Percentiles rank a stretch among this genome's conserved stretches.
Evolutionary conservation across 257 asterid genomes (phyloP).

Genomic region (Capsicum rhomboideum): DNA sequence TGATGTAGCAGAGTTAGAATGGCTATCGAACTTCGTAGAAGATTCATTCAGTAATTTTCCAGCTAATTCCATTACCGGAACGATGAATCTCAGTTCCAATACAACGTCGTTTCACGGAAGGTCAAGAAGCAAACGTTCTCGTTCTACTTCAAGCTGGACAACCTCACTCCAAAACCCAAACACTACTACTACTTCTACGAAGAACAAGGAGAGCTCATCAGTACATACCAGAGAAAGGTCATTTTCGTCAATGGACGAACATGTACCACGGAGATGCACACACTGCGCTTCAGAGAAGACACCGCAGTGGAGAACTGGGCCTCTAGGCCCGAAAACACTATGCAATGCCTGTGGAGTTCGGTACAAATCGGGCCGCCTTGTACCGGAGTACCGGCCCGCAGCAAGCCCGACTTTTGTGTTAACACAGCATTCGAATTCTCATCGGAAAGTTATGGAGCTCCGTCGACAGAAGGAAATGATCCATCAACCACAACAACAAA

Average conservation of each 20-base stretch:
- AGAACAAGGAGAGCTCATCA: conserved; percentile 5
- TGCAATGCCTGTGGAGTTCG: conserved; percentile 89
- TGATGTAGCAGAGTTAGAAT: conserved; percentile 67
- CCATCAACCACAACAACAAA: conserved; percentile 8
- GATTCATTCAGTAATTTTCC: conserved; percentile 48
- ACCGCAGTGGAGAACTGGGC: conserved; percentile 87
- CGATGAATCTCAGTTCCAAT: conserved; percentile 2
- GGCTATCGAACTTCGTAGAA: conserved; percentile 70
- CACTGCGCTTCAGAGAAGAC: conserved; percentile 82
- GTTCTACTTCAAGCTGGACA: conserved; percentile 18
- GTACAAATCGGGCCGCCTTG: conserved; percentile 68
- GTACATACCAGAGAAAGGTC: conserved; percentile 10
- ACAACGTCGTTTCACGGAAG: conserved; percentile 23
- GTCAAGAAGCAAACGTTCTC: conserved; percentile 41
- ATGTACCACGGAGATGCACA: conserved; percentile 50
- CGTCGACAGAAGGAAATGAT: conserved; percentile 63
- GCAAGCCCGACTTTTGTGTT: conserved; percentile 83
- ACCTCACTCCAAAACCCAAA: conserved; percentile 4
- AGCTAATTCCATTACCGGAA: conserved; percentile 24
- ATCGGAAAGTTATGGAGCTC: conserved; percentile 68
- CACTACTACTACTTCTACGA: background rate
- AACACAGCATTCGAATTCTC: conserved; percentile 82
- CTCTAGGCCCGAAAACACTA: conserved; percentile 68
- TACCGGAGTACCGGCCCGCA: conserved; percentile 81
- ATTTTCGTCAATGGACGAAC: background rate